These are phyloP conservation scores for Leishmania martiniquensis DNA, from an alignment of 208 protist species.

Conservation along the genomic window DNA sequence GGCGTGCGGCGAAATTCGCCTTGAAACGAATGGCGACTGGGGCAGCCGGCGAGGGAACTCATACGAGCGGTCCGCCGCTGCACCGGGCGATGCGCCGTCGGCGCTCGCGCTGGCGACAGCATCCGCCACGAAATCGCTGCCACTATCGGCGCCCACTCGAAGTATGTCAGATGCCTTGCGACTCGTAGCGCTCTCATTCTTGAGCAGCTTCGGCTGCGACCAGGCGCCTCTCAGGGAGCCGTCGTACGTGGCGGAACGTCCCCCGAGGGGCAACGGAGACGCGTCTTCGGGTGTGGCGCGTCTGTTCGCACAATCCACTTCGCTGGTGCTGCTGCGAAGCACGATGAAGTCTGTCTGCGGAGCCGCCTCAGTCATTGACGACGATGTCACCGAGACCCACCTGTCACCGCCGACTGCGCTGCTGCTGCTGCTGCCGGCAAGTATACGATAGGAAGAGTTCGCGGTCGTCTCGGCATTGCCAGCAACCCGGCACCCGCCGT, in stretches of 20 bases:
- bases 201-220: not conserved
- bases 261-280: not conserved
- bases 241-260: not conserved
- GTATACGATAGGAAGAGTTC: not conserved
- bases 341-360: slow-evolving; percentile 32
- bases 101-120: not conserved
- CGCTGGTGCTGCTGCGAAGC: not conserved
- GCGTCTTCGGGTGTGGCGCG: not conserved
- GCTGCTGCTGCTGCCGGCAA: not conserved
- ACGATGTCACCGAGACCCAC: not conserved
- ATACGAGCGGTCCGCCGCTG: not conserved
- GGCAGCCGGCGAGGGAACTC: not conserved
- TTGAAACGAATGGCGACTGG: not conserved
- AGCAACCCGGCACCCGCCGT: not conserved
- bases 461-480: not conserved
- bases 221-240: not conserved
- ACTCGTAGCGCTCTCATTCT: not conserved
- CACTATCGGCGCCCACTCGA: not conserved
- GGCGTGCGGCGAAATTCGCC: not conserved
- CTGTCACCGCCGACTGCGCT: not conserved
- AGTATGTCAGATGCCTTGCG: not conserved
- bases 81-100: not conserved
- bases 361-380: slow-evolving; percentile 1
- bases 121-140: not conserved
- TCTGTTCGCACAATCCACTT: not conserved